These are phyloP conservation scores for Plenodomus tracheiphilus DNA, from an alignment of 2,329 filamentous ascomycete species.

Conservation along the genomic window DNA sequence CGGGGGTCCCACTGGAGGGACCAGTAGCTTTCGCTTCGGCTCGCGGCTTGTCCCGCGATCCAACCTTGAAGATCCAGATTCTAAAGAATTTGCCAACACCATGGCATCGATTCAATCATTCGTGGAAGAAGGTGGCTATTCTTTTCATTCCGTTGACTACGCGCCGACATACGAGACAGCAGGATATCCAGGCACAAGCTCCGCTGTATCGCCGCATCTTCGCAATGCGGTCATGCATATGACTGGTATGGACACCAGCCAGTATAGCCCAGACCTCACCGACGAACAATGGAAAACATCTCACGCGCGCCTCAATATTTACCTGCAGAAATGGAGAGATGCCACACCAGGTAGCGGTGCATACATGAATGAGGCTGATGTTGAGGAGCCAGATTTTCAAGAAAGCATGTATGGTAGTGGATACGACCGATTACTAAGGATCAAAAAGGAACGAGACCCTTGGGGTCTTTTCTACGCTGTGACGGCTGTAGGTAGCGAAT, in stretches of 20 bases:
- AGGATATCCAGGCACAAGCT: conserved; percentile 26
- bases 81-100: conserved; percentile 13
- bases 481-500: conserved; percentile 29
- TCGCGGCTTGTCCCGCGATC: conserved; percentile 39
- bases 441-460: conserved; percentile 31
- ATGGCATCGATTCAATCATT: conserved; percentile 27
- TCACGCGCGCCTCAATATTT: conserved; percentile 25
- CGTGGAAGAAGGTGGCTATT: conserved; percentile 32
- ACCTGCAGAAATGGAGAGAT: conserved; percentile 28
- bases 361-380: conserved; percentile 42
- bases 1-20: conserved; percentile 22
- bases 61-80: conserved; percentile 25
- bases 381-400: conserved; percentile 31
- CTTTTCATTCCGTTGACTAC: conserved; percentile 35
- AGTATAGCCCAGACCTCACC: conserved; percentile 19
- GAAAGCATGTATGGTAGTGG: conserved; percentile 30
- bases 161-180: conserved; percentile 25
- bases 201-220: conserved; percentile 25
- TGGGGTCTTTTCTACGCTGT: conserved; percentile 33
- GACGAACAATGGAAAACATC: conserved; percentile 24
- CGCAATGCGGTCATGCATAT: conserved; percentile 31
- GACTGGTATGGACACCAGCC: conserved; percentile 28
- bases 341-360: conserved; percentile 32
- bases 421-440: conserved; percentile 24
- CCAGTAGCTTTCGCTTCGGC: conserved; percentile 22